Base-by-base conservation (phyloP, 192 early-diverging fungal genomes). In the Backusella luteola region DNA sequence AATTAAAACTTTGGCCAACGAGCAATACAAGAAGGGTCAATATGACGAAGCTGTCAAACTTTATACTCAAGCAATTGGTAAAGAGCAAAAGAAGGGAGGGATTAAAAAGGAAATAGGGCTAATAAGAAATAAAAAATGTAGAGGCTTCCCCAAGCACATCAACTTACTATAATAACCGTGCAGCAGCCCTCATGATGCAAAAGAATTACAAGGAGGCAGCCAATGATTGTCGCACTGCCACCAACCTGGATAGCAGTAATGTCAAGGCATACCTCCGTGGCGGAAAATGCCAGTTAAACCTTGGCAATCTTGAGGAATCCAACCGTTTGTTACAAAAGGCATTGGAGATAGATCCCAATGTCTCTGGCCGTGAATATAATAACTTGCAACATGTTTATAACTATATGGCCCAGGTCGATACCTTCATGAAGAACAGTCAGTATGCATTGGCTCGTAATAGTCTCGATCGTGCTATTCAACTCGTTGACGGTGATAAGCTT, bases 101-200 rank as follows among this genome's bases (percentile, higher is more conserved):
- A 56, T 9, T 0, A 59, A 26, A 59, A 59, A 9, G 23, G 23
- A 6, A 59, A 6, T 12, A 59, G 2, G 53, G 53, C 53, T 74
- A 74, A 38, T 39, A 66, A 63, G 26, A 52, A 44, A 32, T 52
- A 66, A 63, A 23, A 52, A 44, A 21, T 52, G 15, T 67, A 84
- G 92, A 91, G 35, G 38, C 89, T n/a, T 82, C 83, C 36, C 89
- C 93, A 46, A 72, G 81, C 21, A 84, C 78, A n/a, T 80, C 90
- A 9, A 94, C 89, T 4, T 93, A 90, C 72, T 93, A 92, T 73
- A 83, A 81, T 68, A 96, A 96, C 82, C 86, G 94, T n/a, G 89
- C 93, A 11, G 94, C 94, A 11, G 94, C 94, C 15, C 84, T 88
- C 23, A 88, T 91, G 74, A 93, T 94, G 90, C 71, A 89, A 42